Conservation (phyloP, 495 filamentous ascomycete genomes). For the Trichoderma reesei region DNA sequence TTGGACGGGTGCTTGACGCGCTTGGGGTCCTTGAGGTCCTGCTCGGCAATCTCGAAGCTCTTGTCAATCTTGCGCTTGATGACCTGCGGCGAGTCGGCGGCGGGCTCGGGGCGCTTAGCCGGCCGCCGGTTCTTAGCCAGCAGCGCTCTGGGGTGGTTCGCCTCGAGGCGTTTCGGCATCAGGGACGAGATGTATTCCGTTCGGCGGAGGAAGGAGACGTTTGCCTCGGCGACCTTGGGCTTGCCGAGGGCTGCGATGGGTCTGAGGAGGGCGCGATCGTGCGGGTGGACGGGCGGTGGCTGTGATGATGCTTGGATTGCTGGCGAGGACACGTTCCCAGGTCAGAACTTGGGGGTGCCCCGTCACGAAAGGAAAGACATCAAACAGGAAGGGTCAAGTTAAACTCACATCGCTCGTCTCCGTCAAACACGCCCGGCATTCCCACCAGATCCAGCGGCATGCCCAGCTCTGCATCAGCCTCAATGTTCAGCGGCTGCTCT, state of each 20-base stretch:
- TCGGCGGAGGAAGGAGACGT: constrained; percentile 85
- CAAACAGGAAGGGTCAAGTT: not conserved
- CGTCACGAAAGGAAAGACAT: too few species aligned
- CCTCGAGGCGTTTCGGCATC: constrained; percentile 20
- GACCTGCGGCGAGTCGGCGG: constrained; percentile 66
- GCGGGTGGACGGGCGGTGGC: constrained; percentile 61
- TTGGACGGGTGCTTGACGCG: constrained; percentile 75
- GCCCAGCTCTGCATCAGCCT: constrained; percentile 93
- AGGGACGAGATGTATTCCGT: constrained; percentile 88
- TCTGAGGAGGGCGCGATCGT: constrained; percentile 70
- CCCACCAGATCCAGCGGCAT: constrained; percentile 96
- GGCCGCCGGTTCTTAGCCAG: constrained; percentile 19
- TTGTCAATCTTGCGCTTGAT: constrained; percentile 75
- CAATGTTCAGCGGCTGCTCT: constrained; percentile 89
- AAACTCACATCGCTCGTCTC: constrained; percentile 83
- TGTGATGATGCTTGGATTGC: constrained; percentile 71
- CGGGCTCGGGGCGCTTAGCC: constrained; percentile 31
- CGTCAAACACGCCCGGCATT: constrained; percentile 87
- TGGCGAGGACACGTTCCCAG: constrained; percentile 31
- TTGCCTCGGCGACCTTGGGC: constrained; percentile 50
- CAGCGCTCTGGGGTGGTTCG: constrained; percentile 26
- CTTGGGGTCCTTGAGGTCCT: constrained; percentile 56
- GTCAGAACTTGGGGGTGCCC: too few species aligned
- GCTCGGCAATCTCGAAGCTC: constrained; percentile 73
- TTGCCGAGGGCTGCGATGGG: constrained; percentile 74